Evolutionary conservation across 805 yeast genomes (phyloP).

Genomic region (Metschnikowia peoriensis): DNA sequence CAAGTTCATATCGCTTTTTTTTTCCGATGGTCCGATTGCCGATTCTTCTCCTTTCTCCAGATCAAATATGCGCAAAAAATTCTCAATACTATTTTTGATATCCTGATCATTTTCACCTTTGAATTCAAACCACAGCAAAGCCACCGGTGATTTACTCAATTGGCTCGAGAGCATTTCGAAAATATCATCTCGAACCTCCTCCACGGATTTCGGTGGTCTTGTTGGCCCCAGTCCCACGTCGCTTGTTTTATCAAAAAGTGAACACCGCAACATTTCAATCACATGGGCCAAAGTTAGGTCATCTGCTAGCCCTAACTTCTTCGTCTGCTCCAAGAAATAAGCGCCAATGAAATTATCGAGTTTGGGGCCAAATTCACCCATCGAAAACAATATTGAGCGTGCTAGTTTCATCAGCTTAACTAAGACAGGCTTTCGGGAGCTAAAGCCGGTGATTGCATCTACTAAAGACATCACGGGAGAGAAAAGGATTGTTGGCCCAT

Average conservation of each 20-base stretch:
- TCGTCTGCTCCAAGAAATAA: constrained; percentile 1
- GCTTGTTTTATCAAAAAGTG: constrained; percentile 13
- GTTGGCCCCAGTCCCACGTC: background rate
- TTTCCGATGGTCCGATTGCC: background rate
- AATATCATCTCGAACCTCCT: constrained; percentile 3
- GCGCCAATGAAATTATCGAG: constrained; percentile 9
- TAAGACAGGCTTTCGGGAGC: constrained; percentile 20
- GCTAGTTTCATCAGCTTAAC: constrained; percentile 9
- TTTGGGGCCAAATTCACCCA: constrained; percentile 1
- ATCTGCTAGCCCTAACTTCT: constrained; percentile 8
- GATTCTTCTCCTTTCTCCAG: background rate
- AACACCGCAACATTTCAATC: constrained; percentile 14
- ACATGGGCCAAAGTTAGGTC: constrained; percentile 15
- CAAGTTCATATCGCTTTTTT: constrained; percentile 19
- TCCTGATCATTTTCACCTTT: constrained; percentile 20
- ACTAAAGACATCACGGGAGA: constrained; percentile 21
- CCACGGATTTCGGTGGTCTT: background rate
- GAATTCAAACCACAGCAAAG: constrained; percentile 9
- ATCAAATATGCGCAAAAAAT: constrained; percentile 18
- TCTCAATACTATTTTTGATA: constrained; percentile 14
- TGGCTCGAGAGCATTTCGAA: background rate
- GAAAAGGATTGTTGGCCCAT: constrained; percentile 4
- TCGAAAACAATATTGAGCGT: constrained; percentile 4
- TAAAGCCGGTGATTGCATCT: constrained; percentile 20
- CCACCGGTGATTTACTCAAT: background rate